phyloP scores from a whole-genome alignment of 192 early-diverging fungal genomes.

The Linderina pennispora region DNA sequence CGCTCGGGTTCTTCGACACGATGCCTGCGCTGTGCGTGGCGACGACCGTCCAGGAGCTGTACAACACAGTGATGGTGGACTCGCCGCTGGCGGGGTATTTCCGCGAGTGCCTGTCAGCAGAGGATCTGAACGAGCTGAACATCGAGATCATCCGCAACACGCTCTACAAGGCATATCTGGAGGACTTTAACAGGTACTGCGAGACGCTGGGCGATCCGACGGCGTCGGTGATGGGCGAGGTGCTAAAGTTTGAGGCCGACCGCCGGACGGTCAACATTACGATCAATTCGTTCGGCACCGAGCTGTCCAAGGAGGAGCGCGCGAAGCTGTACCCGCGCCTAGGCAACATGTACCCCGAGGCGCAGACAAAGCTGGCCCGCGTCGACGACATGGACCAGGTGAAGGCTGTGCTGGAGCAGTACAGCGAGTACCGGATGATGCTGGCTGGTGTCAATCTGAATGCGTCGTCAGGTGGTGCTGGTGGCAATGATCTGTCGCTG shows the following conservation, averaged over 20 bases:
- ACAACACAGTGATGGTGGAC: constrained; percentile 94
- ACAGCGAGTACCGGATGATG: constrained; percentile 83
- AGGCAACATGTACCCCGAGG: constrained; percentile 92
- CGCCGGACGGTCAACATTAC: constrained; percentile 98
- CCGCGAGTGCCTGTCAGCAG: constrained; percentile 90
- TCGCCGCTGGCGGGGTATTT: constrained; percentile 98
- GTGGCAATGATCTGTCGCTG: constrained; percentile 60
- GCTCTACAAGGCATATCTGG: constrained; percentile 96
- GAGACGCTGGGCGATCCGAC: constrained; percentile 75
- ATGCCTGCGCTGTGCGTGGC: constrained; percentile 98
- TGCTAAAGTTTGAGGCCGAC: constrained; percentile 97
- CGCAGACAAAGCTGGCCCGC: constrained; percentile 69
- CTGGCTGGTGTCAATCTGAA: constrained; percentile 59
- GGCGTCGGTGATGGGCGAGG: constrained; percentile 87
- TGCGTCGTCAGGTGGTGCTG: constrained; percentile 12
- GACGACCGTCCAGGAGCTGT: constrained; percentile 91
- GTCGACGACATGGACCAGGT: constrained; percentile 96
- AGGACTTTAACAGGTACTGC: constrained; percentile 96
- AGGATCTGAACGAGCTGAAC: constrained; percentile 98
- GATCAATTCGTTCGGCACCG: constrained; percentile 98
- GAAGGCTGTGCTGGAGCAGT: constrained; percentile 72
- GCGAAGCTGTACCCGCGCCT: constrained; percentile 87
- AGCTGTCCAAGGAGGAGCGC: constrained; percentile 95
- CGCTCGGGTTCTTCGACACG: constrained; percentile 94
- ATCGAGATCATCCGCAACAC: constrained; percentile 99